Evolutionary conservation across 352 stramenopile genomes (phyloP).

Genomic region (Plasmopara viticola): DNA sequence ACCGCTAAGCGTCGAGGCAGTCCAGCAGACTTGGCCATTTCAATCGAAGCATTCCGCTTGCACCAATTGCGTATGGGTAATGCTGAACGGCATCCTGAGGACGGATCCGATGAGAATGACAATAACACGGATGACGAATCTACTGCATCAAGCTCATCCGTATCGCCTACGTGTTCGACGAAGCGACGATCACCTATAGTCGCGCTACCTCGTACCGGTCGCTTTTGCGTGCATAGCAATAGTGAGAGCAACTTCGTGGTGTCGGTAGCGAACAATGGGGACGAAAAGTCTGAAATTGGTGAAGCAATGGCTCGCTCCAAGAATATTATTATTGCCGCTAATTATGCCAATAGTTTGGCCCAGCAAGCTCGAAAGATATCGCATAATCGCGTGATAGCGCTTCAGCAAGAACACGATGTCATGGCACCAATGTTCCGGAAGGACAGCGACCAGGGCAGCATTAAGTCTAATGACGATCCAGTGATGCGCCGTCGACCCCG

Average conservation of each 20-base stretch:
- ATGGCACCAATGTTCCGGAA: constrained; percentile 25
- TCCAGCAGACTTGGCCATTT: constrained; percentile 66
- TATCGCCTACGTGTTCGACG: constrained; percentile 18
- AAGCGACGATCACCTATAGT: constrained; percentile 6
- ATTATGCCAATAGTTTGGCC: constrained; percentile 60
- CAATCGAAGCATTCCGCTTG: constrained; percentile 64
- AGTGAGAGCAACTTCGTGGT: constrained; percentile 19
- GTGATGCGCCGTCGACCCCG: constrained; percentile 24
- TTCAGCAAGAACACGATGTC: constrained; percentile 57
- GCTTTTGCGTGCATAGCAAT: constrained; percentile 15
- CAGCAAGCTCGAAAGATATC: constrained; percentile 67
- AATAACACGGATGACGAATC: constrained; percentile 22
- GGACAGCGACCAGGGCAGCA: constrained; percentile 22
- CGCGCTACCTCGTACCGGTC: constrained; percentile 11
- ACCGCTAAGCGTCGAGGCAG: constrained; percentile 55
- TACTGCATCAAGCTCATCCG: constrained; percentile 20
- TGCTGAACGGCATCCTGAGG: constrained; percentile 30
- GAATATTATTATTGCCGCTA: constrained; percentile 55
- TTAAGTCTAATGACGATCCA: constrained; percentile 12
- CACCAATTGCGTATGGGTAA: constrained; percentile 58
- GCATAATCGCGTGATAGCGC: constrained; percentile 50
- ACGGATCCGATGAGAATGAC: constrained; percentile 41
- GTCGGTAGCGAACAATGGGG: neutral
- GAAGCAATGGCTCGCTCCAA: constrained; percentile 41
- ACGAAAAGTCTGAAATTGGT: constrained; percentile 32